phyloP scores from a whole-genome alignment of 768 basidiomycete genomes.

The Gymnopilus dilepis region DNA sequence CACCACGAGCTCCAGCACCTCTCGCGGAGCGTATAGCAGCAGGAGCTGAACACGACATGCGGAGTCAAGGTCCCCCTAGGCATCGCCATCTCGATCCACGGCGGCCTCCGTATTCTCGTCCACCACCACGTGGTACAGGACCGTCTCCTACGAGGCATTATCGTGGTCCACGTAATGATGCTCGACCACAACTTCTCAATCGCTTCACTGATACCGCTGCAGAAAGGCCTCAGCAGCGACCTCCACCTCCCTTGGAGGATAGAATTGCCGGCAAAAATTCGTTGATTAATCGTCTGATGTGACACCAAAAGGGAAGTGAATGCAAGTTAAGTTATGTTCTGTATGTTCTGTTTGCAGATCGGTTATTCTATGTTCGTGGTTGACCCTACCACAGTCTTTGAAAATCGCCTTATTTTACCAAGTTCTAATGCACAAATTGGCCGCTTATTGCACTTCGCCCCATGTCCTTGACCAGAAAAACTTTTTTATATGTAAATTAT shows the following conservation, averaged over 20 bases:
- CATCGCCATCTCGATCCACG: neutral
- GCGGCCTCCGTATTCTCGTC: neutral
- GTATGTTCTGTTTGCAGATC: neutral
- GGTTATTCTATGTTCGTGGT: neutral
- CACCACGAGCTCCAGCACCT: constrained; percentile 6
- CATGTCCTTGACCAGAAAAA: neutral
- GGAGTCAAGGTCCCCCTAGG: constrained; percentile 22
- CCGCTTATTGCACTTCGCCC: neutral
- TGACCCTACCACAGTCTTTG: neutral
- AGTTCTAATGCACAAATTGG: neutral
- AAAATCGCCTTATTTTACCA: too few relatives aligned
- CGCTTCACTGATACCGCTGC: constrained; percentile 23
- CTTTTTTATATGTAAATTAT: neutral
- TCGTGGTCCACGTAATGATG: constrained; percentile 6
- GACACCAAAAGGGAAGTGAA: neutral
- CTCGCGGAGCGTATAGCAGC: constrained; percentile 17
- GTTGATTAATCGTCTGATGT: constrained; percentile 26
- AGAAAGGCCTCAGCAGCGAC: neutral
- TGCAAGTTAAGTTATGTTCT: neutral
- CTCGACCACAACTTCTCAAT: constrained; percentile 18
- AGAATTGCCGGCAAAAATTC: constrained; percentile 24
- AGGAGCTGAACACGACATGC: constrained; percentile 4
- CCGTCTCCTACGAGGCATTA: constrained; percentile 1
- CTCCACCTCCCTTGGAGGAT: constrained; percentile 25
- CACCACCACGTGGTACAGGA: neutral